Evolutionary conservation across 1,284 basidiomycete genomes (phyloP), one percentile per base, ranked within the genome.

Genomic region (Laetiporus sulphureus): DNA sequence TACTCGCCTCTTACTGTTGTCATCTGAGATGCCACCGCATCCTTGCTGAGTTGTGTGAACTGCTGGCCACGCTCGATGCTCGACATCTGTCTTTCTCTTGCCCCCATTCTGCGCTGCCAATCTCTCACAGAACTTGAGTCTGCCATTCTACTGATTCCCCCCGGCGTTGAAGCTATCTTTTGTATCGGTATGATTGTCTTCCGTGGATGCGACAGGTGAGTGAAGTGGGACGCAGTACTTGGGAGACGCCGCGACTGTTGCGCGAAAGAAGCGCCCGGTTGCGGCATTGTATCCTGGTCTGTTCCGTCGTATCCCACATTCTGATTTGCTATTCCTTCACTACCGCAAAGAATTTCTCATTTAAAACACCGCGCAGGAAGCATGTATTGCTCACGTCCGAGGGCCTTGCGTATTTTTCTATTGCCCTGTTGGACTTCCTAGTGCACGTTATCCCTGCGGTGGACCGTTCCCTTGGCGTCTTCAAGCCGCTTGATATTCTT

Each of bases 101-200:
- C 79, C 44, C 64, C 80, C 31, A 83, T 77, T 49, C 71, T 89
- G 49, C 84, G 85, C 48, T 89, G 85, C 57, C 61, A 73, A 48
- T 67, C 71, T 32, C 69, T 82, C 47, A 67, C 69, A 41, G 56
- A 50, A 38, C 49, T 67, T 25, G 63, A 86, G 60, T 69, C 66
- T 44, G 61, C 64, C 24, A 51, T 72, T 32, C 62, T 87, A 40
- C 60, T 85, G 46, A 69, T 86, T 45, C 83, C 83, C 16, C 68
- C 78, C 13, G 74, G 62, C 21, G 55, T 86, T 40, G 82, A 87
- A 61, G 57, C 76, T 45, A 50, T 86, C 22, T 74, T 80, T 47
- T 68, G 76, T 25, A 58, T 75, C 40, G 64, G 69, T 32, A 63
- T 87, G 42, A 49, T 72, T 43, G 63, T 64, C 16, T 73, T 73